Evolutionary conservation across 768 basidiomycete genomes (phyloP).

Genomic region (Grammothele lineata): DNA sequence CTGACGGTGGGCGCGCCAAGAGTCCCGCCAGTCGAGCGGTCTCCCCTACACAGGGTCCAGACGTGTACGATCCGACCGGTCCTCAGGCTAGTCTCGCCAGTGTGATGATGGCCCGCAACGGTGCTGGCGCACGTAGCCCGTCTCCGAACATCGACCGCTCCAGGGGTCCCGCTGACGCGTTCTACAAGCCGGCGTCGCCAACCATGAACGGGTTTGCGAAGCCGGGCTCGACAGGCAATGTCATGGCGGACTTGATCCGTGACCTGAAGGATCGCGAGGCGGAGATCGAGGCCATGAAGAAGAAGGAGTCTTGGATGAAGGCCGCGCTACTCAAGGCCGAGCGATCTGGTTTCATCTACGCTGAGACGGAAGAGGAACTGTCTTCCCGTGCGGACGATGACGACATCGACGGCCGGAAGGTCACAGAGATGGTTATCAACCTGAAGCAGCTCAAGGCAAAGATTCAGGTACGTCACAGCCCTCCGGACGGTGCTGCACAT

Average conservation of each 20-base stretch:
- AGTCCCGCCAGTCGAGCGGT: slow-evolving; percentile 60
- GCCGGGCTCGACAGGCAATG: slow-evolving; percentile 57
- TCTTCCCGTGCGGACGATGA: slow-evolving; percentile 31
- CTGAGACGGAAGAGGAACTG: slow-evolving; percentile 43
- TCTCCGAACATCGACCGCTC: slow-evolving; percentile 54
- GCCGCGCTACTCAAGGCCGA: slow-evolving; percentile 72
- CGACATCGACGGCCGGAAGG: slow-evolving; percentile 45
- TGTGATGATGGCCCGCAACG: slow-evolving; percentile 50
- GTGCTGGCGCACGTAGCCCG: slow-evolving; percentile 47
- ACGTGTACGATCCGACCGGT: slow-evolving; percentile 25
- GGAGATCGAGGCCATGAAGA: slow-evolving; percentile 73
- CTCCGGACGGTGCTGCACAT: no score
- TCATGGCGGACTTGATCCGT: slow-evolving; percentile 69
- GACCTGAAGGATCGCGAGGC: slow-evolving; percentile 81
- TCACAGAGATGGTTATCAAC: slow-evolving; percentile 69
- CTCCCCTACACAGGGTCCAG: slow-evolving; percentile 40
- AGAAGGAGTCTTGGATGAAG: slow-evolving; percentile 83
- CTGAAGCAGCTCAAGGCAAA: slow-evolving; percentile 88
- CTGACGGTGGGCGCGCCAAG: slow-evolving; percentile 52
- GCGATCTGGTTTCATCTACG: slow-evolving; percentile 71
- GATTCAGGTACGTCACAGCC: slow-evolving; percentile 77
- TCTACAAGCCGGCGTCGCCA: slow-evolving; percentile 46
- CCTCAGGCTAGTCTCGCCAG: slow-evolving; percentile 45
- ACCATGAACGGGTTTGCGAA: slow-evolving; percentile 44
- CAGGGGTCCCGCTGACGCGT: slow-evolving; percentile 57